Base-by-base conservation (phyloP, 1,284 basidiomycete species). In the Cryptococcus sp. region DNA sequence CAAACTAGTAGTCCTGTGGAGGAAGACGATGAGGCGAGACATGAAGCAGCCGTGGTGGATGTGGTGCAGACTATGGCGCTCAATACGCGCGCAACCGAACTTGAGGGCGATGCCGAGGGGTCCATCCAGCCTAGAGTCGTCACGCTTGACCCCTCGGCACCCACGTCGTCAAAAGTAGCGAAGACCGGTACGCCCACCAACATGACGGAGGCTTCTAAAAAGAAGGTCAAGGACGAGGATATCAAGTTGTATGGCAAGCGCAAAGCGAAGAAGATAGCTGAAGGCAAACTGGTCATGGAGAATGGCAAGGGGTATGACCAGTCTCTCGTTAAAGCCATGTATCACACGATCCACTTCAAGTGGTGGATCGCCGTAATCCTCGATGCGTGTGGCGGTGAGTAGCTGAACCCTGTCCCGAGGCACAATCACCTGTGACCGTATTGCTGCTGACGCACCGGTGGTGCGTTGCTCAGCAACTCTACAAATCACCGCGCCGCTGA, bases 291-390 rank as follows among this genome's bases (percentile, higher is more conserved):
- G 7, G 46, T 29, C 1, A 38, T 47, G 13, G 57, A 59, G 23
- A 59, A 66, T 38, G 64, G 62, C 10, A 70, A 63, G 11, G 66
- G 74, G 46, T 83, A 84, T 62, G 85, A 87, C 60, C 79, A 81
- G 20, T 86, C 84, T 11, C 74, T 89, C n/a, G 77, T 84, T 52
- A 80, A 79, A 61, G 86, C 58, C 2, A 46, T 66, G 16, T 61
- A 61, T 23, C 20, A 41, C 8, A 50, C 43, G 2, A 19, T 38
- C 46, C 40, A 40, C 20, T 29, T 22, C n/a, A 26, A 54, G 15
- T 52, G 40, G 37, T 50, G 44, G 57, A 17, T 19, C 16, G 40
- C 22, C 22, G 38, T 29, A 17, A 11, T 46, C 19, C 10, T 41
- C 38, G 40, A 44, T 25, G 15, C 38, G 49, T 6, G 44, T 23